Evolutionary conservation across 768 basidiomycete species (phyloP), one percentile per base, ranked within the genome.

Genomic region (Xerocomellus dryophilus): DNA sequence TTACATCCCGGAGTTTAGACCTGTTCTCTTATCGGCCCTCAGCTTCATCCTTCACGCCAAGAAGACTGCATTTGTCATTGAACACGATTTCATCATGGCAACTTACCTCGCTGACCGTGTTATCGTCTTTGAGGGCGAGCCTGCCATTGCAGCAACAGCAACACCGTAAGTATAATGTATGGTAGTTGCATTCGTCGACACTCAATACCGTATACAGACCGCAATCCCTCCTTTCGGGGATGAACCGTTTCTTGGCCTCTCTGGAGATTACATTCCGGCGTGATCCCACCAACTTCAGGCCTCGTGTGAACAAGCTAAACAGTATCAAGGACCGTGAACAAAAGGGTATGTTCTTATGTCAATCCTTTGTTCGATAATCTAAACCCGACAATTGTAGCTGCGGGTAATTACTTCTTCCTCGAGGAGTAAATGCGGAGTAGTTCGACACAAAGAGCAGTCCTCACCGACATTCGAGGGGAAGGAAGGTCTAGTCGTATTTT

Each of bases 41-140:
- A 89, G 88, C 44, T 98, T 96, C 74, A 92, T 99, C 66, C 84
- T 98, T 29, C 90, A 97, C 66, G 83, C 93, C 14, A 97, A 97
- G 79, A 94, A 95, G 76, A 98, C 95, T 1, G 97, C 97, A 0
- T 98, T 99, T 71, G 82, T 99, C 64, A 98, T 99, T 66, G 97
- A 99, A 81, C 97, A 99, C 84, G 96, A 98, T 78, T 98, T 99
- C 73, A 97, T 98, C 77, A 98, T 98, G 96, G 95, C 96, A 4
- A 98, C 96, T 2, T 98, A 99, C 73, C 89, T 99, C 51, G 96
- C 97, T 39, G 97, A 99, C 69, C 89, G 96, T 43, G 93, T 97
- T 64, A 93, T 96, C 55, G 93, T 95, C 12, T 95, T 93, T 63
- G 86, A 90, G 68, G 91, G 91, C 36, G 72, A 84, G 63, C 96